Base-by-base conservation (phyloP, 495 filamentous ascomycete species). In the Penicilliopsis zonata region DNA sequence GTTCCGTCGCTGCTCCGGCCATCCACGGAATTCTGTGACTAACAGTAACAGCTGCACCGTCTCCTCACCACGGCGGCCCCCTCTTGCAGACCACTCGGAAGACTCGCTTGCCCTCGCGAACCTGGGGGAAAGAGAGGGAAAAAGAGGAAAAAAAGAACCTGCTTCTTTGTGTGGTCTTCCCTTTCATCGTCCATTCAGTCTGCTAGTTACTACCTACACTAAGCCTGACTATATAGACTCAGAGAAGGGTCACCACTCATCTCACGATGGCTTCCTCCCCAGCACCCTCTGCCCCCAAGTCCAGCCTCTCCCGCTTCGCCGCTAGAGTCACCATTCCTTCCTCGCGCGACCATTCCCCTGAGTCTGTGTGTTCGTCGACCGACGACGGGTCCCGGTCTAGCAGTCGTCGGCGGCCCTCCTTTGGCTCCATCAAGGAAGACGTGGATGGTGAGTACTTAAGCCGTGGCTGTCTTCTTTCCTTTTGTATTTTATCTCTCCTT, bases 381-480 rank as follows among this genome's bases (percentile, higher is more conserved):
- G 50, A 58, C 45, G 50, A 58, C 45, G 47, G 52, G 6, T 66
- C 62, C 13, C 45, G 55, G 19, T 61, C 62, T 6, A 61, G 47
- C 49, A 61, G 57, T 36, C 47, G 49, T 24, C 59, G 58, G 18
- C 57, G 59, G 33, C 44, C 52, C 24, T 64, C 60, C 5, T 58
- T 61, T 36, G 60, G 59, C 35, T 64, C 60, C 2, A 60, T 66
- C 43, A 62, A 63, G 42, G 62, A 66, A 49, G 62, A 66, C 41
- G 43, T 53, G 17, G 53, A 55, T 47, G 60, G 60, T 64, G 52
- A 23, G 53, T 43, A 22, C 31, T 27, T 8, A 10, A 28, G 3
- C 13, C 13, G 3, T 31, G n/a, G n/a, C n/a, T n/a, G n/a, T n/a
- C n/a, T n/a, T 13, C 16, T 8, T 9, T 10, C 3, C 25, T 34